phyloP scores from a whole-genome alignment of 441 rosid genomes.

The Dalechampia spathulata region DNA sequence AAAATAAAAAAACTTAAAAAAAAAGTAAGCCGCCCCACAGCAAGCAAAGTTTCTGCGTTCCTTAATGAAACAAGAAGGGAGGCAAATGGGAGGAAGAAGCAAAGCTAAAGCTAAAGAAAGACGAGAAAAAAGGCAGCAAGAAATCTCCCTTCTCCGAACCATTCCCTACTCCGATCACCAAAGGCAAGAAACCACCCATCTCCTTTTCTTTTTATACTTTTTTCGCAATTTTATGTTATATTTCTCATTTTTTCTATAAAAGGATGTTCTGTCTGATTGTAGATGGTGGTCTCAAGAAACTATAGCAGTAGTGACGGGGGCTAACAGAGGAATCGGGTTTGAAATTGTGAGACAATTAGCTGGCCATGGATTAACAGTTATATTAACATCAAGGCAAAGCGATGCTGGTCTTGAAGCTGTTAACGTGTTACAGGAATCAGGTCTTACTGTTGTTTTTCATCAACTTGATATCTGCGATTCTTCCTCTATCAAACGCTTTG shows the following conservation, averaged over 20 bases:
- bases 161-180: constrained; percentile 87
- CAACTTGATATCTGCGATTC: constrained; percentile 60
- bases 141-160: constrained; percentile 79
- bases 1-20: no score
- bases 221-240: no score
- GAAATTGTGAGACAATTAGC: constrained; percentile 85
- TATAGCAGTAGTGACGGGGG: constrained; percentile 83
- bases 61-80: neutral
- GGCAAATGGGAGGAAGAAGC: constrained; percentile 3
- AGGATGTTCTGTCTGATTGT: no score
- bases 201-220: no score
- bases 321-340: constrained; percentile 85
- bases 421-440: constrained; percentile 56
- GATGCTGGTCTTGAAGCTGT: constrained; percentile 62
- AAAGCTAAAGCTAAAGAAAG: constrained; percentile 62
- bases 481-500: constrained; percentile 42
- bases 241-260: no score
- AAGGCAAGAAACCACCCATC: constrained; percentile 29
- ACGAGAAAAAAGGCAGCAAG: constrained; percentile 69
- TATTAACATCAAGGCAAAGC: constrained; percentile 70
- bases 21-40: neutral
- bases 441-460: constrained; percentile 56
- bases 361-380: constrained; percentile 61
- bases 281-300: constrained; percentile 94
- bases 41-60: no score